Conservation (phyloP, 2,329 filamentous ascomycete species). For the Sporothrix schenckii region DNA sequence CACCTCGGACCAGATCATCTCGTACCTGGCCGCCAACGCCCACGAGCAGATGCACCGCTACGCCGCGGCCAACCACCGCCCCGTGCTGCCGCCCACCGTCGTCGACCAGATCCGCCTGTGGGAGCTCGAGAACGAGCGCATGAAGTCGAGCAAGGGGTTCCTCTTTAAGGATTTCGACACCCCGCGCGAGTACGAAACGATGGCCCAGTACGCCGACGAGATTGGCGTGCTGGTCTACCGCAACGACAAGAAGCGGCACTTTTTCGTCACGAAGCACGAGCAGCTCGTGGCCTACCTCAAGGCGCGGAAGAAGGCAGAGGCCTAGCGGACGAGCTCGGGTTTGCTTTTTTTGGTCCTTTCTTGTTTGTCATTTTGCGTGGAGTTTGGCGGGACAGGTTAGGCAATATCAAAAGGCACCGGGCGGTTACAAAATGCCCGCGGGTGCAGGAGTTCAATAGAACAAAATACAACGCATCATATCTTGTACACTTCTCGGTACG, state of each 20-base stretch:
- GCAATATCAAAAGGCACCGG: background rate
- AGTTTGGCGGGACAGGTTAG: background rate
- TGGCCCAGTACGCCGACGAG: constrained; percentile 80
- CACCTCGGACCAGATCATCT: constrained; percentile 92
- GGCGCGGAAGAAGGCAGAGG: constrained; percentile 58
- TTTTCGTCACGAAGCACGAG: constrained; percentile 90
- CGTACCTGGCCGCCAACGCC: constrained; percentile 87
- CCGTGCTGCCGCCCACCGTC: constrained; percentile 89
- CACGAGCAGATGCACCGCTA: constrained; percentile 88
- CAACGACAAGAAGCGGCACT: constrained; percentile 76
- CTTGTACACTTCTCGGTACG: no score
- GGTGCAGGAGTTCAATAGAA: background rate
- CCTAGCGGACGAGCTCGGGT: background rate
- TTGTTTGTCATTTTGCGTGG: background rate
- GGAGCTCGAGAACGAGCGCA: constrained; percentile 95
- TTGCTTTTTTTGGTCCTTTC: background rate
- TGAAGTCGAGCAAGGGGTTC: constrained; percentile 81
- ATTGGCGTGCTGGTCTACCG: constrained; percentile 89
- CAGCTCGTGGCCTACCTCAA: constrained; percentile 82
- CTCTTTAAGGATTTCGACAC: constrained; percentile 86
- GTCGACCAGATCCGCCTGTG: constrained; percentile 96
- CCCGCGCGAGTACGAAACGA: constrained; percentile 68
- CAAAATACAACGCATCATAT: background rate
- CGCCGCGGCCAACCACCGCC: constrained; percentile 59
- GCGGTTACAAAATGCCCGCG: background rate